phyloP scores from a whole-genome alignment of 2,329 filamentous ascomycete genomes.

The Ophiocordyceps sinensis region DNA sequence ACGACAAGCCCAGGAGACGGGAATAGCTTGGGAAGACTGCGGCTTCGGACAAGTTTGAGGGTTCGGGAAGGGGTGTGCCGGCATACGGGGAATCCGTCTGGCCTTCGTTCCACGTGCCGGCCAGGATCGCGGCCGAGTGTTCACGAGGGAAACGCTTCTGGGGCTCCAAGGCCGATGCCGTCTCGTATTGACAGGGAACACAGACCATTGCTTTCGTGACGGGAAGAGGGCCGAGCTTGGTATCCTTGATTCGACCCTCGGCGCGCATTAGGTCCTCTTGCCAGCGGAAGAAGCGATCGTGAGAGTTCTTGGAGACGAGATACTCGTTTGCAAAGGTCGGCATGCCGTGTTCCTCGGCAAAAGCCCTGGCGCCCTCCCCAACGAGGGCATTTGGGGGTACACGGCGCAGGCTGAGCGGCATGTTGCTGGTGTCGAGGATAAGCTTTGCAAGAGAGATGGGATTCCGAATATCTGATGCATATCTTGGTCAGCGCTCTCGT shows the following conservation, averaged over 20 bases:
- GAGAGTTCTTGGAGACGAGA: slow-evolving; percentile 66
- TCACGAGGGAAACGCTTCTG: slow-evolving; percentile 21
- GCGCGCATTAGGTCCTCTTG: slow-evolving; percentile 53
- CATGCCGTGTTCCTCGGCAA: slow-evolving; percentile 68
- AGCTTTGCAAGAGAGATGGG: slow-evolving; percentile 77
- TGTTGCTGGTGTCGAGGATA: slow-evolving; percentile 63
- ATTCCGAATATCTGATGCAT: slow-evolving; percentile 64
- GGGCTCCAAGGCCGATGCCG: slow-evolving; percentile 12
- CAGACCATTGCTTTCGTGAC: slow-evolving; percentile 7
- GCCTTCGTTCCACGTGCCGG: slow-evolving; percentile 47
- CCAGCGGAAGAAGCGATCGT: slow-evolving; percentile 71
- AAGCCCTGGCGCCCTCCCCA: slow-evolving; percentile 72
- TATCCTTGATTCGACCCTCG: slow-evolving; percentile 27
- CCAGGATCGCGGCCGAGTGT: slow-evolving; percentile 39
- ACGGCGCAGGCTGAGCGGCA: slow-evolving; percentile 66
- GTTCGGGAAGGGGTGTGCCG: slow-evolving; percentile 13
- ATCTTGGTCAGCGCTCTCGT: not conserved
- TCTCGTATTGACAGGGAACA: slow-evolving; percentile 19
- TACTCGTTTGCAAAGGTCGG: slow-evolving; percentile 57
- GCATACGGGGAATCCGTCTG: slow-evolving; percentile 42
- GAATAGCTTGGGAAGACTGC: slow-evolving; percentile 3
- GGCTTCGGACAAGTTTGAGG: slow-evolving; percentile 5
- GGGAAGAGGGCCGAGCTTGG: slow-evolving; percentile 6
- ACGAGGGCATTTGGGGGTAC: slow-evolving; percentile 90
- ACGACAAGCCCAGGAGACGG: slow-evolving; percentile 1